Evolutionary conservation across 2,329 filamentous ascomycete genomes (phyloP).

Genomic region (Gaeumannomyces sp.): DNA sequence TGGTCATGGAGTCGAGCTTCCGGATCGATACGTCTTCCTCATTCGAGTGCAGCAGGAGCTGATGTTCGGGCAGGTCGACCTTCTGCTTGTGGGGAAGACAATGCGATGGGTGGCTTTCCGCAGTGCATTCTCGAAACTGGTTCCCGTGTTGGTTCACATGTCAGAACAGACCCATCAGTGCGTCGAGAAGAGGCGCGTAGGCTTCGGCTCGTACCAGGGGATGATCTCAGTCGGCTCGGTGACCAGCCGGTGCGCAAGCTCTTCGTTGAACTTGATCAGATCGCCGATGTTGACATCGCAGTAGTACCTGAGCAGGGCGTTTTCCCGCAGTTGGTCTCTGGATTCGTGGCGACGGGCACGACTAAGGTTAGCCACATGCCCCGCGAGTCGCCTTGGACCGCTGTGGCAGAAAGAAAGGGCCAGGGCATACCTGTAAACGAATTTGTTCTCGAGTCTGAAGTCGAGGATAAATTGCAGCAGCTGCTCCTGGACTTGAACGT

Average conservation of each 20-base stretch:
- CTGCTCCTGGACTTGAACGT: conserved; percentile 67
- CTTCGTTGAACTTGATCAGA: conserved; percentile 92
- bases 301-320: conserved; percentile 87
- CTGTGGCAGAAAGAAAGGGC: background rate
- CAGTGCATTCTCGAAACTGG: conserved; percentile 84
- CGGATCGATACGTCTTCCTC: conserved; percentile 89
- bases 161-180: background rate
- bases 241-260: conserved; percentile 81
- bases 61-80: conserved; percentile 76
- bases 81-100: conserved; percentile 67
- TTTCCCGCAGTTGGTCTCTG: conserved; percentile 92
- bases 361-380: background rate
- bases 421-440: conserved; percentile 73
- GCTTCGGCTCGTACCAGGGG: conserved; percentile 60
- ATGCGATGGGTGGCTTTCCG: conserved; percentile 90
- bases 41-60: conserved; percentile 88
- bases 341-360: conserved; percentile 24
- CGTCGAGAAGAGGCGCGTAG: background rate
- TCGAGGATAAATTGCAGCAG: conserved; percentile 88
- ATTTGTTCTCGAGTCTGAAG: conserved; percentile 89
- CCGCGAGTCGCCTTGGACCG: background rate
- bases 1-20: conserved; percentile 85
- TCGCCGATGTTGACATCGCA: conserved; percentile 96
- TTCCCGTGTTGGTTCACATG: background rate
- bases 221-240: conserved; percentile 91